These are phyloP conservation scores for Pyronema omphalodes DNA, from an alignment of 495 filamentous ascomycete species.

Conservation along the genomic window DNA sequence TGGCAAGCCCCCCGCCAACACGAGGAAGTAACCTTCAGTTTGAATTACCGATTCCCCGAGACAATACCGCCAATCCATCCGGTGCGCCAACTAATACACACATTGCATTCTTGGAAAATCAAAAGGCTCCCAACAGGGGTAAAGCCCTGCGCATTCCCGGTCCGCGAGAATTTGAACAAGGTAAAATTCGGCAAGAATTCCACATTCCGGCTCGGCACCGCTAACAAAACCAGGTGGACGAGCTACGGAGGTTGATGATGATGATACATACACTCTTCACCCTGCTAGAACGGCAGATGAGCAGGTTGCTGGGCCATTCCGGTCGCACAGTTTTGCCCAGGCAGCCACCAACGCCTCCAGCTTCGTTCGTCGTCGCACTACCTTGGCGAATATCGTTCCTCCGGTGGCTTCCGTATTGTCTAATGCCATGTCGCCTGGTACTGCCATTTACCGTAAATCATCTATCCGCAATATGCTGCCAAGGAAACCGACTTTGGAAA, in stretches of 20 bases:
- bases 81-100: constrained; percentile 6
- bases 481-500: constrained; percentile 11
- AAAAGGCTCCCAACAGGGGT: constrained; percentile 5
- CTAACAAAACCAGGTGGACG: constrained; percentile 10
- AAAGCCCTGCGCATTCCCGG: constrained; percentile 21
- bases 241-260: constrained; percentile 21
- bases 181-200: background rate
- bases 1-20: background rate
- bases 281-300: constrained; percentile 15
- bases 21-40: constrained; percentile 11
- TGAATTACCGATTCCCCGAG: constrained; percentile 8
- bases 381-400: constrained; percentile 16
- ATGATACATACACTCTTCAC: constrained; percentile 15
- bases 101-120: constrained; percentile 16
- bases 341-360: constrained; percentile 14
- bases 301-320: constrained; percentile 6
- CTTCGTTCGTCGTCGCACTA: constrained; percentile 16
- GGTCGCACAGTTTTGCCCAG: constrained; percentile 12
- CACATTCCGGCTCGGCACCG: background rate
- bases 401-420: constrained; percentile 14
- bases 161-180: constrained; percentile 22
- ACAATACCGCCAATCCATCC: background rate
- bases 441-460: constrained; percentile 6
- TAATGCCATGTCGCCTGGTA: constrained; percentile 16
- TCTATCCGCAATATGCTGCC: constrained; percentile 15